Conservation (phyloP, 257 asterid genomes). For the Solanum appendiculatum region DNA sequence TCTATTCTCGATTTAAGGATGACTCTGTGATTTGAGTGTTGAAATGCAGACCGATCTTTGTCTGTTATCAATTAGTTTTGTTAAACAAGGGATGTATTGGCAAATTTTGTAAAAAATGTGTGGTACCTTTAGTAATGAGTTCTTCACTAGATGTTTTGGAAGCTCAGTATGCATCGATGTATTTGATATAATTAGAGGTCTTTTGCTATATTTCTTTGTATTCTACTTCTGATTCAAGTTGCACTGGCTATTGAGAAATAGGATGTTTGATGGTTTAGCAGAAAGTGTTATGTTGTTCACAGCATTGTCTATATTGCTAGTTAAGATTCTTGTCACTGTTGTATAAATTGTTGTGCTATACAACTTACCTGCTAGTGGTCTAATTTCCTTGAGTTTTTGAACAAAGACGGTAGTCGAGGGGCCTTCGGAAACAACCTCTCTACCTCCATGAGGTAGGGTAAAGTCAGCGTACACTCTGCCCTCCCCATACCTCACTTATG, state of each 20-base stretch:
- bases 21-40: background rate
- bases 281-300: background rate
- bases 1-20: background rate
- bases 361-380: background rate
- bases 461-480: no score
- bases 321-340: background rate
- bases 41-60: background rate
- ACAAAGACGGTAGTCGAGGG: no score
- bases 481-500: no score
- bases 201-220: background rate
- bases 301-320: background rate
- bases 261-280: background rate
- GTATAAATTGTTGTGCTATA: background rate
- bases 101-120: background rate
- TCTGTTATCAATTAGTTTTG: background rate
- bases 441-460: no score
- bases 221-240: background rate
- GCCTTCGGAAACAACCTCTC: no score
- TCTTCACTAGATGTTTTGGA: background rate
- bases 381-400: no score
- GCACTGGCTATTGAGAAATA: background rate
- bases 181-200: background rate
- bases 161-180: background rate
- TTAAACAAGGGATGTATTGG: background rate
- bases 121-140: background rate